A percentile compares a stretch with the other conserved stretches of the same genome.
These are phyloP conservation scores for Xylaria curta DNA, from an alignment of 495 filamentous ascomycete genomes.

Conservation along the genomic window DNA sequence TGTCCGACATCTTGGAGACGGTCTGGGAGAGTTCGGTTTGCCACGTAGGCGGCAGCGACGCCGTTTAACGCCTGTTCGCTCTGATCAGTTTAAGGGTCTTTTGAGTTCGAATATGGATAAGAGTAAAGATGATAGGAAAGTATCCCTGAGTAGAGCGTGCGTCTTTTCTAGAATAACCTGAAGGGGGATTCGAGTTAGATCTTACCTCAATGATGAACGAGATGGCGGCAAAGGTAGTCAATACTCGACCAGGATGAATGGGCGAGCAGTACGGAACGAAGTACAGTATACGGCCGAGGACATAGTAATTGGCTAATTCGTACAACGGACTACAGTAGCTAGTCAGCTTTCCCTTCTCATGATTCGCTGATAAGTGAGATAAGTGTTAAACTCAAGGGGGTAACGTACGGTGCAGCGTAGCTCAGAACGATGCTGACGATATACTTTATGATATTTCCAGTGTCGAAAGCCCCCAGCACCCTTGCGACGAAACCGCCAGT, in stretches of 20 bases:
- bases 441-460: conserved; percentile 60
- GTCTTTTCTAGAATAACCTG: neutral
- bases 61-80: conserved; percentile 59
- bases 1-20: conserved; percentile 59
- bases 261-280: conserved; percentile 80
- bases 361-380: neutral
- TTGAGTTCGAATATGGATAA: too few species aligned
- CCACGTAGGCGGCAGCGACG: conserved; percentile 67
- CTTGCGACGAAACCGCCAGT: conserved; percentile 65
- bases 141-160: neutral
- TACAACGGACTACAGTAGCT: conserved; percentile 64
- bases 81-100: neutral
- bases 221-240: conserved; percentile 75
- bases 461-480: conserved; percentile 63
- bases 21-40: conserved; percentile 57
- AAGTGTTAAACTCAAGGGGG: neutral
- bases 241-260: conserved; percentile 77
- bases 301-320: conserved; percentile 76
- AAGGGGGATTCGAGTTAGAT: neutral
- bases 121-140: neutral
- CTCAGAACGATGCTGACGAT: conserved; percentile 68
- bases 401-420: conserved; percentile 67
- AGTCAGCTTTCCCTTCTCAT: neutral
- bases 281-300: conserved; percentile 77
- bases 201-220: conserved; percentile 63